A percentile compares a stretch with the other conserved stretches of the same genome.
Evolutionary conservation across 176 grass and related monocot genomes (phyloP).

Genomic region (Zea luxurians): DNA sequence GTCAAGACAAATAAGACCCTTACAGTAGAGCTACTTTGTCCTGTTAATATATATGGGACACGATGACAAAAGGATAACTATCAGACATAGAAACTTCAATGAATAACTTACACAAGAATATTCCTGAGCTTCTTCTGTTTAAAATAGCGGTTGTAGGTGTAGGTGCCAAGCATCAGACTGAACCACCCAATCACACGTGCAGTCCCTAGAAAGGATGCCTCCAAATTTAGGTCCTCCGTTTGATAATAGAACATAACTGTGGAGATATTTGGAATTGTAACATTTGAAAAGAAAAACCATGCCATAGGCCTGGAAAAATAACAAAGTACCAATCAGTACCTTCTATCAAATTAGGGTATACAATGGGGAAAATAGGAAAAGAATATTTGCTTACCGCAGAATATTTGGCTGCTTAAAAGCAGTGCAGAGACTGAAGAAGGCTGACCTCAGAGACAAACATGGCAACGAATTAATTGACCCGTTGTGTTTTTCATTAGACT

Average conservation of each 20-base stretch:
- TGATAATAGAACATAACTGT: constrained; percentile 91
- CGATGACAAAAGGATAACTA: neutral
- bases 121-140: constrained; percentile 68
- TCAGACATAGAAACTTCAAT: constrained; percentile 21
- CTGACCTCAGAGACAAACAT: constrained; percentile 56
- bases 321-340: constrained; percentile 26
- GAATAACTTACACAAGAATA: constrained; percentile 68
- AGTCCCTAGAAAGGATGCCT: constrained; percentile 79
- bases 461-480: constrained; percentile 23
- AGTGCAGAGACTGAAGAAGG: constrained; percentile 48
- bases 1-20: neutral
- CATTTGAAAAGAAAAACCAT: constrained; percentile 84
- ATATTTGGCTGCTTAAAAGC: constrained; percentile 68
- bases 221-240: constrained; percentile 67
- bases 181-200: constrained; percentile 70
- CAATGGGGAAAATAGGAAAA: constrained; percentile 19
- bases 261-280: constrained; percentile 77
- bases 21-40: constrained; percentile 9
- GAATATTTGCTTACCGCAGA: constrained; percentile 49
- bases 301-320: constrained; percentile 59
- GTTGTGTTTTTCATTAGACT: constrained; percentile 35
- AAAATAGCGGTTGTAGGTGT: constrained; percentile 68
- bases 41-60: constrained; percentile 3
- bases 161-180: constrained; percentile 78
- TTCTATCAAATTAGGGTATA: constrained; percentile 20